Evolutionary conservation across 768 basidiomycete species (phyloP).

Genomic region (Tylopilus intermedius): DNA sequence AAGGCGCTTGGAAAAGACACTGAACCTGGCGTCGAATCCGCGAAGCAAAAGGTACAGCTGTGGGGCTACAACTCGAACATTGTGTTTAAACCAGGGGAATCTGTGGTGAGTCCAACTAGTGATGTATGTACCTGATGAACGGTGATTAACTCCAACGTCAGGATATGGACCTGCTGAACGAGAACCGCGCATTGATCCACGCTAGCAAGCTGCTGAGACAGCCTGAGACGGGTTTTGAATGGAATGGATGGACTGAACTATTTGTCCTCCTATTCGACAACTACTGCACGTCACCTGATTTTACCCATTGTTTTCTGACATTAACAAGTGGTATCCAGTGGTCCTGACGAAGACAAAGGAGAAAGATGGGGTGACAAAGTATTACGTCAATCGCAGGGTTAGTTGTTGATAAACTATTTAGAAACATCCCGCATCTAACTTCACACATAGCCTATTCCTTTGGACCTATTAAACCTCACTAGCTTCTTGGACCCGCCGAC

Average conservation of each 20-base stretch:
- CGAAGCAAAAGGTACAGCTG: slow-evolving; percentile 84
- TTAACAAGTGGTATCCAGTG: slow-evolving; percentile 43
- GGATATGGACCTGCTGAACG: slow-evolving; percentile 88
- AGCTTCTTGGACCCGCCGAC: slow-evolving; percentile 78
- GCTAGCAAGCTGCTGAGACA: slow-evolving; percentile 80
- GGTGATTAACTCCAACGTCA: slow-evolving; percentile 19
- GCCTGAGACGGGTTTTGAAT: slow-evolving; percentile 82
- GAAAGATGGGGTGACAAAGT: slow-evolving; percentile 69
- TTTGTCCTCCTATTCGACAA: slow-evolving; percentile 93
- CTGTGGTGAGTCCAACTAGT: slow-evolving; percentile 40
- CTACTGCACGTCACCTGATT: slow-evolving; percentile 58
- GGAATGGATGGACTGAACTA: slow-evolving; percentile 87
- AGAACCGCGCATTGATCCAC: slow-evolving; percentile 78
- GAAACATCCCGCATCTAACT: background rate
- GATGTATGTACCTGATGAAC: background rate
- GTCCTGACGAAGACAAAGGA: slow-evolving; percentile 86
- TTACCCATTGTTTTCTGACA: background rate
- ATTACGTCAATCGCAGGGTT: slow-evolving; percentile 77
- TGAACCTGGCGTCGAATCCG: slow-evolving; percentile 79
- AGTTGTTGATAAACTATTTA: slow-evolving; percentile 19
- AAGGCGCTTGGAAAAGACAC: slow-evolving; percentile 81
- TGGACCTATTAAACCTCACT: slow-evolving; percentile 83
- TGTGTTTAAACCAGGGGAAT: slow-evolving; percentile 74
- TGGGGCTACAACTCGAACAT: slow-evolving; percentile 82
- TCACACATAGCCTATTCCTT: slow-evolving; percentile 71